These are phyloP conservation scores for Boletellus sp. DNA, from an alignment of 768 basidiomycete species.

Conservation along the genomic window DNA sequence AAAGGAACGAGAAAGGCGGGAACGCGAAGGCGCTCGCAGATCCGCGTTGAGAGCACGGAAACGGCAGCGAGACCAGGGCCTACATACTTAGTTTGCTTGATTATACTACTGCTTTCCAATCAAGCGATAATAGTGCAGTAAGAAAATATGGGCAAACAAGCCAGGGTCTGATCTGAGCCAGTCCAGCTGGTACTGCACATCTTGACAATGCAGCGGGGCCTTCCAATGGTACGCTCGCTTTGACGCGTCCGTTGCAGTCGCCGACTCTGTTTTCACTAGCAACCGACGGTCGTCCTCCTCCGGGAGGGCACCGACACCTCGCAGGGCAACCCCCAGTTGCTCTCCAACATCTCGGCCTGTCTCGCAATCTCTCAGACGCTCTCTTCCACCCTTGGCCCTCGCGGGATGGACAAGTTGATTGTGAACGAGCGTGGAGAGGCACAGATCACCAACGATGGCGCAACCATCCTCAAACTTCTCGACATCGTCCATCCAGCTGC, in stretches of 20 bases:
- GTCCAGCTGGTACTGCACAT: constrained; percentile 2
- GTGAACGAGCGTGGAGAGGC: constrained; percentile 92
- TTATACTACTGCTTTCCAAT: background rate
- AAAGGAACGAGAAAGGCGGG: constrained; percentile 48
- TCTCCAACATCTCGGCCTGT: constrained; percentile 96
- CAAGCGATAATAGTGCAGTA: constrained; percentile 4
- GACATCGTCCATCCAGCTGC: constrained; percentile 99
- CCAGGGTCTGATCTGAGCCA: background rate
- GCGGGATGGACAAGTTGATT: constrained; percentile 99
- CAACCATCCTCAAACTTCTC: constrained; percentile 94
- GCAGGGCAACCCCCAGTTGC: constrained; percentile 86
- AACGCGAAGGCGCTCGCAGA: constrained; percentile 48
- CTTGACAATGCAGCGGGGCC: constrained; percentile 75
- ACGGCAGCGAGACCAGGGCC: constrained; percentile 17
- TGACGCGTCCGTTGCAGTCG: background rate
- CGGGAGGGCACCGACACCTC: constrained; percentile 96
- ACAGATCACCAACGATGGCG: constrained; percentile 99
- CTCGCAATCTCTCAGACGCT: constrained; percentile 90
- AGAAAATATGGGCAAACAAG: constrained; percentile 21
- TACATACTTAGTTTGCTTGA: constrained; percentile 3
- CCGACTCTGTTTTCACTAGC: constrained; percentile 45
- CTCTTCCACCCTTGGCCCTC: constrained; percentile 91
- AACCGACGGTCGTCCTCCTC: constrained; percentile 96
- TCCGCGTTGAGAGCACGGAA: constrained; percentile 33
- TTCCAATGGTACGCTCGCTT: constrained; percentile 61